Percentiles rank a stretch among this genome's conserved stretches.
phyloP scores from a whole-genome alignment of 1,284 basidiomycete genomes.

The Clitocybe nebularis region DNA sequence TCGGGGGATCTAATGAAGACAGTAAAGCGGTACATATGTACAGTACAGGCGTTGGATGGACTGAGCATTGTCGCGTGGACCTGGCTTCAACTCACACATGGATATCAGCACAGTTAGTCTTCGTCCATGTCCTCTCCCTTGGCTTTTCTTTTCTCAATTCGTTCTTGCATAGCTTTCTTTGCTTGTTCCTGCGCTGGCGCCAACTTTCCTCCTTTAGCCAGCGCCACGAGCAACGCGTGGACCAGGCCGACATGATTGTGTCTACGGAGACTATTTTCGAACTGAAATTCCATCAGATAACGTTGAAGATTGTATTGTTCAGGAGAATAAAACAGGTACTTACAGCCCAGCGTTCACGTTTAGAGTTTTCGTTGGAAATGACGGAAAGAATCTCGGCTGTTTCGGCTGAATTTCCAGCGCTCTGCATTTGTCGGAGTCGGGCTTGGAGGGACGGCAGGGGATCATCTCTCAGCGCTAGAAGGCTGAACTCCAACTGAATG shows the following conservation, averaged over 20 bases:
- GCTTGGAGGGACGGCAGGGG: constrained; percentile 65
- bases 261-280: constrained; percentile 76
- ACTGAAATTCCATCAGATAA: constrained; percentile 37
- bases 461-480: constrained; percentile 81
- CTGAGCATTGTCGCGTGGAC: background rate
- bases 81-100: background rate
- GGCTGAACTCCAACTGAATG: constrained; percentile 81
- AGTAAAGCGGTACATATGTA: background rate
- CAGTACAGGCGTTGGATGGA: background rate
- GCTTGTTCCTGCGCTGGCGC: constrained; percentile 43
- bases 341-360: constrained; percentile 80
- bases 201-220: constrained; percentile 63
- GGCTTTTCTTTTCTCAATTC: constrained; percentile 46
- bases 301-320: constrained; percentile 9
- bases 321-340: constrained; percentile 20
- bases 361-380: constrained; percentile 73
- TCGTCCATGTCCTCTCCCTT: constrained; percentile 55
- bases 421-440: constrained; percentile 48
- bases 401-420: constrained; percentile 39
- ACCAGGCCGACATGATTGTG: constrained; percentile 83
- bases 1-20: background rate
- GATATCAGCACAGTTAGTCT: constrained; percentile 28
- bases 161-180: constrained; percentile 47
- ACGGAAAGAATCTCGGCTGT: constrained; percentile 54
- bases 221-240: constrained; percentile 62